Base-by-base conservation (phyloP, 164 flowering plant species). In the Magnolia sinica region DNA sequence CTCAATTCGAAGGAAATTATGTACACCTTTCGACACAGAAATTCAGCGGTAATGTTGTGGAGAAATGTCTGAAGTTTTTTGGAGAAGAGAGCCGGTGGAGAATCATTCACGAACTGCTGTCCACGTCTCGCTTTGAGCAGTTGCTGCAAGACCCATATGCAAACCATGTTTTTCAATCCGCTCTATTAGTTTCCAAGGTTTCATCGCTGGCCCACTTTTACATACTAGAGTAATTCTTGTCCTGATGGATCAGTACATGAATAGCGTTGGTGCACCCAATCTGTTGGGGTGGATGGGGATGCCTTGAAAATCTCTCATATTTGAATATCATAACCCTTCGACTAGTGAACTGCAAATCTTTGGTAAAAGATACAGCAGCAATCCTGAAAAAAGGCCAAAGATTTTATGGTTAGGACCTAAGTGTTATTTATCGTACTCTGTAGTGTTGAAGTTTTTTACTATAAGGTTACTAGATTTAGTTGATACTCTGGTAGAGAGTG, bases 31-130 rank as follows among this genome's bases (percentile, higher is more conserved):
- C 91, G 13, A 81, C 50, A 19, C 87, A 87, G 76, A 88, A 88
- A 74, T 87, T 87, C 77, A 86, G 91, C 73, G 87, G 91, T 76
- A 86, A 88, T 50, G 91, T 88, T 5, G 86, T 88, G 37, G 86
- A 87, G 74, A 86, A 85, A 71, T 86, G 87, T 72, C 82, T 87
- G 64, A 74, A 68, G 20, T 61, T 70, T 22, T 76, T 70, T 73
- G 58, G 64, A 14, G 83, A 80, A 61, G 88, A 81, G 22, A 65
- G 66, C 75, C 79, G 79, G 29, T 70, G 83, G 29, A 76, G 29
- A 63, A 84, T 87, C 78, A 82, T 87, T 49, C 72, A 71, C 58
- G 90, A 87, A 71, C 74, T 86, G 74, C 78, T 87, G 9, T 78
- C 83, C 2, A 52, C 72, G 13, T 72, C 88, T 80, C 83, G 29